These are phyloP conservation scores for Fusarium tricinctum DNA, from an alignment of 2,329 filamentous ascomycete genomes.

Conservation along the genomic window DNA sequence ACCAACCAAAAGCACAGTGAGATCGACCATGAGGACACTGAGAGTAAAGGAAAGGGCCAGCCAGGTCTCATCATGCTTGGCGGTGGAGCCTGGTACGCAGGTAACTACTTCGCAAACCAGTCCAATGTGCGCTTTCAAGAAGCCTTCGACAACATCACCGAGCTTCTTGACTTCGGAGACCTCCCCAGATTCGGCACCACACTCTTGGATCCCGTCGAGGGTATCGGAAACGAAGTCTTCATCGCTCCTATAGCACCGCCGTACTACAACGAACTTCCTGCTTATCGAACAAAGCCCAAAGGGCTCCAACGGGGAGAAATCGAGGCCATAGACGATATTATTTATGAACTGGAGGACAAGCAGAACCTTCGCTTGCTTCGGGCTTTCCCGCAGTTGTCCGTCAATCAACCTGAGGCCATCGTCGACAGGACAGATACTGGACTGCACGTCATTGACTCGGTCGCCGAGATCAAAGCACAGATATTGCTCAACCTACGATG, in stretches of 20 bases:
- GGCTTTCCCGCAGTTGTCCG: constrained; percentile 41
- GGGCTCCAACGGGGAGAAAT: constrained; percentile 46
- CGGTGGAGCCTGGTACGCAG: constrained; percentile 47
- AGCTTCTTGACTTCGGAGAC: constrained; percentile 38
- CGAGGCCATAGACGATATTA: constrained; percentile 43
- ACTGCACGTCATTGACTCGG: constrained; percentile 52
- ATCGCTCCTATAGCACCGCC: constrained; percentile 49
- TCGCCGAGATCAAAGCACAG: constrained; percentile 54
- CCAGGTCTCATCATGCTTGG: constrained; percentile 48
- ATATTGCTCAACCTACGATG: constrained; percentile 68
- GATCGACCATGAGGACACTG: neutral
- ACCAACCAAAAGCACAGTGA: constrained; percentile 36
- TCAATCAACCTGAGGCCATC: constrained; percentile 37
- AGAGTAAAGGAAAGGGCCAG: constrained; percentile 19
- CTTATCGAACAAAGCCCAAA: constrained; percentile 29
- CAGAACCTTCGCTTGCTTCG: constrained; percentile 42
- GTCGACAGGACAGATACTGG: constrained; percentile 45
- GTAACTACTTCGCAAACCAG: constrained; percentile 16
- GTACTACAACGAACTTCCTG: constrained; percentile 40
- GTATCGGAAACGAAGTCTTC: constrained; percentile 50
- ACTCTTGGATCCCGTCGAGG: constrained; percentile 46
- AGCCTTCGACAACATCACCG: constrained; percentile 47
- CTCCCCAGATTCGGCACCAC: constrained; percentile 38
- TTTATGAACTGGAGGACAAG: constrained; percentile 24
- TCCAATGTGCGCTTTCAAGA: constrained; percentile 34